Percentiles rank a stretch among this genome's conserved stretches.
These are phyloP conservation scores for Rhizopus sp. DNA, from an alignment of 371 early-diverging fungal genomes.

Conservation along the genomic window DNA sequence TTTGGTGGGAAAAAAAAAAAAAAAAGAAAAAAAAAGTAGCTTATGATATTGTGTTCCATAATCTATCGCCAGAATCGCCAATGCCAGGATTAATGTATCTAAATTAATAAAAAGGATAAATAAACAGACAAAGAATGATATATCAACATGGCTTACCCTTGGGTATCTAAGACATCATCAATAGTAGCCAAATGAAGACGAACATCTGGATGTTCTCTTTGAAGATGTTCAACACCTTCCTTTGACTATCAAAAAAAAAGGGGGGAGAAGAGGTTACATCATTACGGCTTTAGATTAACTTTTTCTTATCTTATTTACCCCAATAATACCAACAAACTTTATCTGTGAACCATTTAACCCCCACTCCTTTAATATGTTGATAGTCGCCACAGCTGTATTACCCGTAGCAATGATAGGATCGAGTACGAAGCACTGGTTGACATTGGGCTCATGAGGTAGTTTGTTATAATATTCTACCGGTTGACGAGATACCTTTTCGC, in stretches of 20 bases:
- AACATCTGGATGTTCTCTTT: constrained; percentile 74
- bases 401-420: constrained; percentile 89
- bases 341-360: constrained; percentile 67
- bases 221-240: constrained; percentile 64
- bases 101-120: constrained; percentile 8
- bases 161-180: constrained; percentile 65
- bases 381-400: constrained; percentile 82
- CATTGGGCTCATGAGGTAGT: constrained; percentile 66
- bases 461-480: constrained; percentile 97
- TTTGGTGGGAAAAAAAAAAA: constrained; percentile 1
- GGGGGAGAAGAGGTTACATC: neutral
- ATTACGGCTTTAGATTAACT: neutral
- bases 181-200: constrained; percentile 68
- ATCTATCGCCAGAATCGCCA: constrained; percentile 82
- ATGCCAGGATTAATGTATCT: constrained; percentile 72
- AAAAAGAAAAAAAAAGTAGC: neutral
- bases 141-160: constrained; percentile 45
- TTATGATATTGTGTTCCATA: constrained; percentile 55
- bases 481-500: constrained; percentile 79
- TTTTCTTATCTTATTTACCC: constrained; percentile 33
- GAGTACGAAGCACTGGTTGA: constrained; percentile 74
- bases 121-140: neutral
- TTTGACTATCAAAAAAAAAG: constrained; percentile 31
- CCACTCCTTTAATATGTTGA: constrained; percentile 83
- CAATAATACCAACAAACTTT: constrained; percentile 69